Percentiles rank a stretch among this genome's conserved stretches.
Evolutionary conservation across 2,329 filamentous ascomycete species (phyloP).

Genomic region (Alternaria gaisen): DNA sequence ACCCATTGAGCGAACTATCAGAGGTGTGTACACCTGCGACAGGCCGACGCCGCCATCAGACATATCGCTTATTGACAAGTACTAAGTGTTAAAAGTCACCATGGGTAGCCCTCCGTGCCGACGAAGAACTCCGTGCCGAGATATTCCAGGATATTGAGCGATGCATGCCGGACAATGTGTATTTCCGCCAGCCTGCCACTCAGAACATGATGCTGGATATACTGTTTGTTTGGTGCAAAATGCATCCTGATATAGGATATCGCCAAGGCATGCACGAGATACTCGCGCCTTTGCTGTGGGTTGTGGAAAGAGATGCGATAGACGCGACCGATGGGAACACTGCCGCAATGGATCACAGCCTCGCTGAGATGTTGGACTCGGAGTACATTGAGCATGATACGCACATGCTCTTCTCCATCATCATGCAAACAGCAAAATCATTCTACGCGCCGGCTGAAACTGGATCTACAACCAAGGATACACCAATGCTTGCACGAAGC

Average conservation of each 20-base stretch:
- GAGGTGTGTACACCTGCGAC: constrained; percentile 58
- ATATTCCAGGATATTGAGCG: constrained; percentile 94
- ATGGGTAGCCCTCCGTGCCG: constrained; percentile 85
- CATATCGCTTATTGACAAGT: constrained; percentile 52
- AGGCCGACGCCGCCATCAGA: constrained; percentile 27
- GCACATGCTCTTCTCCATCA: constrained; percentile 81
- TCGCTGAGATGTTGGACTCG: constrained; percentile 68
- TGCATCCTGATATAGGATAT: constrained; percentile 87
- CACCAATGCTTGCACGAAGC: constrained; percentile 85
- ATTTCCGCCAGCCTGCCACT: constrained; percentile 81
- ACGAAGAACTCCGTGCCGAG: constrained; percentile 84
- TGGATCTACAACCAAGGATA: constrained; percentile 52
- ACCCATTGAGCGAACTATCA: constrained; percentile 86
- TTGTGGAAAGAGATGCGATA: constrained; percentile 82
- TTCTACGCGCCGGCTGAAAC: constrained; percentile 78
- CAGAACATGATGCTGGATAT: constrained; percentile 87
- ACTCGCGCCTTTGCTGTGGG: constrained; percentile 86
- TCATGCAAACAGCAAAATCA: constrained; percentile 86
- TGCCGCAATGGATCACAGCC: constrained; percentile 35
- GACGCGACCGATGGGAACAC: constrained; percentile 51
- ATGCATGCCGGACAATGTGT: constrained; percentile 86
- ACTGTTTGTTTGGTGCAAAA: constrained; percentile 92
- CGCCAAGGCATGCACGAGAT: constrained; percentile 99
- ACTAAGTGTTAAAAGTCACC: constrained; percentile 75
- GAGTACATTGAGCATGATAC: constrained; percentile 88